phyloP scores from a whole-genome alignment of 2,329 filamentous ascomycete species.

The Diaporthe citriasiana region DNA sequence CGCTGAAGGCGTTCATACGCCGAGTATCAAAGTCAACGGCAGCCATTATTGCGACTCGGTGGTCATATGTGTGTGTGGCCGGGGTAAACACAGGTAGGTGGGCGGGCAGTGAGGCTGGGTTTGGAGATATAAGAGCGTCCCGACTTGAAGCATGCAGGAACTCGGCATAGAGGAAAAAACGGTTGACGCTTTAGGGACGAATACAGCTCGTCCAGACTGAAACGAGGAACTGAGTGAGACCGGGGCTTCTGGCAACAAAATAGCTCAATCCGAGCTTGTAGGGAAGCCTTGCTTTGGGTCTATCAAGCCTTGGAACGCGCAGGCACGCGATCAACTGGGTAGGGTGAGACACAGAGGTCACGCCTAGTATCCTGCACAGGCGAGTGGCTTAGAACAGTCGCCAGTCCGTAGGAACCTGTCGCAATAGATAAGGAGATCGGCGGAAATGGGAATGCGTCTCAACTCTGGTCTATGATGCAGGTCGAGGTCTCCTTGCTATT shows the following conservation, averaged over 20 bases:
- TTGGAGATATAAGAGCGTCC: constrained; percentile 10
- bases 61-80: constrained; percentile 7
- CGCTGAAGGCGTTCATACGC: constrained; percentile 44
- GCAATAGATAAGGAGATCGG: constrained; percentile 33
- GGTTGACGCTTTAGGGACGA: neutral
- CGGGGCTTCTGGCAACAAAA: constrained; percentile 25
- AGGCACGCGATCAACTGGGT: constrained; percentile 40
- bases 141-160: constrained; percentile 18
- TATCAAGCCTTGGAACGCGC: constrained; percentile 38
- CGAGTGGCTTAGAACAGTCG: constrained; percentile 25
- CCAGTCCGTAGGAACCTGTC: constrained; percentile 21
- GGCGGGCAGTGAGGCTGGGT: constrained; percentile 18
- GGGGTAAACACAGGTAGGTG: neutral
- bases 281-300: constrained; percentile 26
- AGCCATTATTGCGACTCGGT: constrained; percentile 33
- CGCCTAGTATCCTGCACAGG: constrained; percentile 22
- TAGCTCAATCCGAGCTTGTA: constrained; percentile 27
- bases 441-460: neutral
- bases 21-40: constrained; percentile 37
- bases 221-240: neutral
- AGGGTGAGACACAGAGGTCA: constrained; percentile 40
- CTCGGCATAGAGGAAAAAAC: neutral
- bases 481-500: neutral
- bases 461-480: constrained; percentile 27
- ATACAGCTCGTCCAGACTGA: constrained; percentile 9